Evolutionary conservation across 176 grass and related monocot genomes (phyloP).

Genomic region (Secale cereale): DNA sequence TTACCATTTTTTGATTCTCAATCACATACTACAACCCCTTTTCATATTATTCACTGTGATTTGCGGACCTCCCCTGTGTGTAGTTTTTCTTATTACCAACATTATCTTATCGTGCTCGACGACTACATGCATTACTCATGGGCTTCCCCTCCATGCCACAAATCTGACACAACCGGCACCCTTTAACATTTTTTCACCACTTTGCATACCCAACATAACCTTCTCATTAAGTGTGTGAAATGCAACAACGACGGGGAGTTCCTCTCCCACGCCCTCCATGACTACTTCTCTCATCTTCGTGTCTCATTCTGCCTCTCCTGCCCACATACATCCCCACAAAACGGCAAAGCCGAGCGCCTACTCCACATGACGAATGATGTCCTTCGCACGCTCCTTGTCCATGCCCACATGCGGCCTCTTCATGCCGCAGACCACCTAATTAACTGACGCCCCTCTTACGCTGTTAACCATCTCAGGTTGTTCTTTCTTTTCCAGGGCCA

Average conservation of each 20-base stretch:
- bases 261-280: neutral
- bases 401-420: neutral
- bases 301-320: too few relatives aligned
- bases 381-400: neutral
- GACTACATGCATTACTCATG: neutral
- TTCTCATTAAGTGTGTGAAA: neutral
- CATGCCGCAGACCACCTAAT: neutral
- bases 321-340: neutral
- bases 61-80: neutral
- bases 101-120: neutral
- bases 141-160: neutral
- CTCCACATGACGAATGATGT: neutral
- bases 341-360: neutral
- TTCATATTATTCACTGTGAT: neutral
- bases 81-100: neutral
- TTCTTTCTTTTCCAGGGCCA: too few relatives aligned
- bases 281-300: neutral
- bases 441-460: too few relatives aligned
- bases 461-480: neutral
- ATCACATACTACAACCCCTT: neutral
- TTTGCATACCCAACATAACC: neutral
- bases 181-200: neutral
- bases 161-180: neutral
- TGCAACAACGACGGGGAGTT: neutral
- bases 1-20: neutral